phyloP scores from a whole-genome alignment of 2,329 filamentous ascomycete species.

The Aphanocladium album region DNA sequence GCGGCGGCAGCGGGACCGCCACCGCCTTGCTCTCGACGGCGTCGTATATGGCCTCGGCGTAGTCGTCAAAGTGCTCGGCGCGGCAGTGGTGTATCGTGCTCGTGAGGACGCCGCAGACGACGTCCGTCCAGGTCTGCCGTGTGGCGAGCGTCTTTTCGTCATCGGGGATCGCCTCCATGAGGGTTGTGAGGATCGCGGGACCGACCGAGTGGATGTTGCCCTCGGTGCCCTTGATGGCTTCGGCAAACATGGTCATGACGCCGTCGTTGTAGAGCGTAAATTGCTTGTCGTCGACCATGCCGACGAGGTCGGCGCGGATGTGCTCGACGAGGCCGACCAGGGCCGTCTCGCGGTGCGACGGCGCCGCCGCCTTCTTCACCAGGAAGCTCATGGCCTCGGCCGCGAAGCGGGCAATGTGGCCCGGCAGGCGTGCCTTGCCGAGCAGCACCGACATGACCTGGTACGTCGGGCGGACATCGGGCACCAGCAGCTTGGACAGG shows the following conservation, averaged over 20 bases:
- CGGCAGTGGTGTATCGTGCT: slow-evolving; percentile 80
- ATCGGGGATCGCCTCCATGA: slow-evolving; percentile 48
- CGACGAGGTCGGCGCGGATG: slow-evolving; percentile 63
- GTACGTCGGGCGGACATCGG: slow-evolving; percentile 79
- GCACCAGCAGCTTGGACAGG: slow-evolving; percentile 77
- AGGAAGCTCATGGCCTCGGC: slow-evolving; percentile 94
- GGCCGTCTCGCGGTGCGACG: slow-evolving; percentile 69
- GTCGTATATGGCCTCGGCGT: slow-evolving; percentile 59
- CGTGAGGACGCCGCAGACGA: slow-evolving; percentile 71
- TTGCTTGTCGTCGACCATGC: slow-evolving; percentile 48
- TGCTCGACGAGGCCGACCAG: slow-evolving; percentile 67
- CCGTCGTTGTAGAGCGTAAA: slow-evolving; percentile 74
- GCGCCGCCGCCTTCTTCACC: slow-evolving; percentile 77
- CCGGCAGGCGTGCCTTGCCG: slow-evolving; percentile 74
- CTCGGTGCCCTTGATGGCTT: slow-evolving; percentile 65
- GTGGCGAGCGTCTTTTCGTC: slow-evolving; percentile 45
- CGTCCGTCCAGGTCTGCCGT: slow-evolving; percentile 52
- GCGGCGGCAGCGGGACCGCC: slow-evolving; percentile 7
- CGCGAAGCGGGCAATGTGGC: slow-evolving; percentile 85
- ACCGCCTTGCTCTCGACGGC: slow-evolving; percentile 32
- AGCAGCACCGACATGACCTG: slow-evolving; percentile 78
- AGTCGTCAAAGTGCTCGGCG: slow-evolving; percentile 63
- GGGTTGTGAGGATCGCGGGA: slow-evolving; percentile 44
- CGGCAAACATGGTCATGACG: slow-evolving; percentile 86
- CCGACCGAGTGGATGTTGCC: slow-evolving; percentile 56